Evolutionary conservation across 495 filamentous ascomycete species (phyloP).

Genomic region (Penicillium malachiteum): DNA sequence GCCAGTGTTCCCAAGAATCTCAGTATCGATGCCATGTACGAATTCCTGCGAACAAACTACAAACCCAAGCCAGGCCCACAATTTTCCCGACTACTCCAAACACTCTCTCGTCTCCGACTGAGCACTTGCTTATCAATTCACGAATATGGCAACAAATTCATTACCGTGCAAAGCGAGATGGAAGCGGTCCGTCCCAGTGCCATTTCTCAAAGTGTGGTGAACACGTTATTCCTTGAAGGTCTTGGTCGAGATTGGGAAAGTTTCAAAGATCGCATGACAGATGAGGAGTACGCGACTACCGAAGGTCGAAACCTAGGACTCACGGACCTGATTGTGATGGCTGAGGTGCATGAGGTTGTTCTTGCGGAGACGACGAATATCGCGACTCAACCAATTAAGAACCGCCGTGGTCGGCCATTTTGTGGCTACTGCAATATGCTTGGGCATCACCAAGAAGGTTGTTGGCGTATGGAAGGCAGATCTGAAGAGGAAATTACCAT

Average conservation of each 20-base stretch:
- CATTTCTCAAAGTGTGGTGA: neutral
- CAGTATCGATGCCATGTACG: neutral
- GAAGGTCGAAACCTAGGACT: neutral
- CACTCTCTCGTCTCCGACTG: neutral
- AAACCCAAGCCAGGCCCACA: neutral
- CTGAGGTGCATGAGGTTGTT: neutral
- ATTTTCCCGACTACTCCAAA: neutral
- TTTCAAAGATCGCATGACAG: neutral
- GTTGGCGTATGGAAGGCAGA: neutral
- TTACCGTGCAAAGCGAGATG: neutral
- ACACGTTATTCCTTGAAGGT: neutral
- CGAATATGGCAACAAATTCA: neutral
- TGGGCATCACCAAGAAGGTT: neutral
- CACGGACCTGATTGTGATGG: neutral
- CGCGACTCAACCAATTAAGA: neutral
- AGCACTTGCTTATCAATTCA: neutral
- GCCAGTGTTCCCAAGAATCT: neutral
- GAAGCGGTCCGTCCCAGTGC: neutral
- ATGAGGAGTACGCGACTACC: neutral
- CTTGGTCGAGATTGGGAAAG: neutral
- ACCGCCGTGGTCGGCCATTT: neutral
- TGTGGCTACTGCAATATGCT: neutral
- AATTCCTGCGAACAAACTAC: neutral
- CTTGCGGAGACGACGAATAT: neutral
- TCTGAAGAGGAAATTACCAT: neutral